A percentile compares a stretch with the other conserved stretches of the same genome.
Conservation (phyloP, 2,329 filamentous ascomycete genomes). For the Daldinia sp. region DNA sequence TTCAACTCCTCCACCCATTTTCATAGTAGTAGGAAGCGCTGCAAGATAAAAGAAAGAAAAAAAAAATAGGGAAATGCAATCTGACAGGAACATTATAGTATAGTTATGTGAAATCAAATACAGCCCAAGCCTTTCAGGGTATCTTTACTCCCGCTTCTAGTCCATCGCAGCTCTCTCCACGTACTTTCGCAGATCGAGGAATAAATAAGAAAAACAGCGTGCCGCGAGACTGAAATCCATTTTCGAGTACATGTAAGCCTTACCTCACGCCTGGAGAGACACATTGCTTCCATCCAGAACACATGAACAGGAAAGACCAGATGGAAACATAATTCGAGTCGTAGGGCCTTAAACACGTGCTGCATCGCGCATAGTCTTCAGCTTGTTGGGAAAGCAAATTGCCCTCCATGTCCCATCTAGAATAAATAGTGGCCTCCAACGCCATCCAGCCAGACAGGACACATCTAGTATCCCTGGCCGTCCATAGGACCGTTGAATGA, state of each 20-base stretch:
- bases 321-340: not conserved
- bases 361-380: constrained; percentile 1
- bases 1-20: constrained; percentile 6
- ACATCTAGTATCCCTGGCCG: constrained; percentile 42
- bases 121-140: constrained; percentile 34
- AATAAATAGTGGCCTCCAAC: constrained; percentile 5
- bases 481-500: constrained; percentile 45
- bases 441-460: constrained; percentile 15
- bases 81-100: constrained; percentile 22
- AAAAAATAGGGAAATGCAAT: constrained; percentile 19
- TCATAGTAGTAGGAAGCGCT: constrained; percentile 10
- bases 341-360: not conserved
- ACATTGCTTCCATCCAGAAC: constrained; percentile 7
- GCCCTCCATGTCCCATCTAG: constrained; percentile 2
- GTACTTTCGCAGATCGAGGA: constrained; percentile 17
- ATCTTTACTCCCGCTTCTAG: constrained; percentile 39
- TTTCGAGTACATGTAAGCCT: constrained; percentile 30
- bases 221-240: constrained; percentile 32
- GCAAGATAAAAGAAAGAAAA: not conserved
- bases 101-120: constrained; percentile 19
- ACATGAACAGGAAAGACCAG: constrained; percentile 12
- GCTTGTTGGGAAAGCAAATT: not conserved
- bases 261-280: constrained; percentile 18
- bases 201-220: constrained; percentile 22
- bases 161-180: constrained; percentile 25